phyloP scores from a whole-genome alignment of 768 basidiomycete species.

The Phylloporus sp. region DNA sequence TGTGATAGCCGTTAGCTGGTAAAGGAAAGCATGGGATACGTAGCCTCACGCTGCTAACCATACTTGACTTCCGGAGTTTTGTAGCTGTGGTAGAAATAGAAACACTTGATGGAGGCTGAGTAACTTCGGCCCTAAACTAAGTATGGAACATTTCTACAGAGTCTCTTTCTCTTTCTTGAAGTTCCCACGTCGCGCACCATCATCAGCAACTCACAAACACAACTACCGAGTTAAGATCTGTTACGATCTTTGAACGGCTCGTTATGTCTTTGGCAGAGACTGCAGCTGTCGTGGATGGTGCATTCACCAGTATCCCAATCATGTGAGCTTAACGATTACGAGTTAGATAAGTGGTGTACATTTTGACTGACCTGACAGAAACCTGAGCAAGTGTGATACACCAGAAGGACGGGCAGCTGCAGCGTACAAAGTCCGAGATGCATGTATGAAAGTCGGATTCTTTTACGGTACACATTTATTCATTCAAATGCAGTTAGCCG shows the following conservation, averaged over 20 bases:
- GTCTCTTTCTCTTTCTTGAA: too few species aligned
- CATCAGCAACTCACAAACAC: too few species aligned
- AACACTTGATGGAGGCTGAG: too few species aligned
- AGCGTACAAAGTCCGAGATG: constrained; percentile 60
- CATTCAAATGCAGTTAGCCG: background rate
- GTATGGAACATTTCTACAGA: too few species aligned
- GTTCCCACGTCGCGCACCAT: too few species aligned
- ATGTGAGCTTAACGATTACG: constrained; percentile 18
- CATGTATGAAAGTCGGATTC: constrained; percentile 80
- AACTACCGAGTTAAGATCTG: too few species aligned
- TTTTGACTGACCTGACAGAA: constrained; percentile 8
- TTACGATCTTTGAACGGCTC: background rate
- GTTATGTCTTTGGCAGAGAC: background rate
- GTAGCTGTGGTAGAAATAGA: too few species aligned
- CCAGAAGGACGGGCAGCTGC: constrained; percentile 39
- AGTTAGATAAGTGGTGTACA: background rate
- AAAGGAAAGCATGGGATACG: too few species aligned
- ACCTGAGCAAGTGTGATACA: constrained; percentile 18
- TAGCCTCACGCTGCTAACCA: too few species aligned
- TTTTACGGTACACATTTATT: constrained; percentile 58
- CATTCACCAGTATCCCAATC: constrained; percentile 2
- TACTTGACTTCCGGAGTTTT: too few species aligned
- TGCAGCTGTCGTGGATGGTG: background rate
- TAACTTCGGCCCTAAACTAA: too few species aligned
- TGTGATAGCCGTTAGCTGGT: too few species aligned